Conservation (phyloP, 805 yeast species). For the Kurtzmaniella cleridarum region DNA sequence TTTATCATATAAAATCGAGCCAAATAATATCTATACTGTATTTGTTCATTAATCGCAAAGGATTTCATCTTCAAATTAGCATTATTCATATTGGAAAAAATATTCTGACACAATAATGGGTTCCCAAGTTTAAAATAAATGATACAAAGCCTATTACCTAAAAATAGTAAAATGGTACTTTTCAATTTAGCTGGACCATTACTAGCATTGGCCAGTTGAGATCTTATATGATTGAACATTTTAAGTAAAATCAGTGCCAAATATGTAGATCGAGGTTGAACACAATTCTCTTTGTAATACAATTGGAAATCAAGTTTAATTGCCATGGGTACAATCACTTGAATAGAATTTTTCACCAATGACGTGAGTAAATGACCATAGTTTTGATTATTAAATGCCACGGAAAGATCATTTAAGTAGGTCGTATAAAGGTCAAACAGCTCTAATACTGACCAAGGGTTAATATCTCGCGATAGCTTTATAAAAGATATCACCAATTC, state of each 20-base stretch:
- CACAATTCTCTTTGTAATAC: constrained; percentile 33
- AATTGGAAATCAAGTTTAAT: constrained; percentile 35
- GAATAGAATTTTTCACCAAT: constrained; percentile 32
- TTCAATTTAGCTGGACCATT: constrained; percentile 36
- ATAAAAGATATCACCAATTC: constrained; percentile 42
- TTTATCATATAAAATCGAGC: constrained; percentile 53
- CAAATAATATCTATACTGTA: constrained; percentile 49
- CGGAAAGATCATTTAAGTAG: constrained; percentile 42
- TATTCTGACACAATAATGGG: constrained; percentile 56
- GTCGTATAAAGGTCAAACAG: constrained; percentile 51
- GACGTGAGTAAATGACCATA: constrained; percentile 33
- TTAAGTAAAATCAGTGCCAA: constrained; percentile 51
- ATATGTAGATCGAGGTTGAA: constrained; percentile 43
- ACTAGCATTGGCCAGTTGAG: constrained; percentile 33
- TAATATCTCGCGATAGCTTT: constrained; percentile 41
- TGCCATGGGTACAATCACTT: constrained; percentile 41
- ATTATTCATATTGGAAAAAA: constrained; percentile 55
- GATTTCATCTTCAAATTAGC: constrained; percentile 37
- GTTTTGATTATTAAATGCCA: constrained; percentile 43
- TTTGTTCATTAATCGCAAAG: constrained; percentile 40
- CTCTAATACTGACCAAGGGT: constrained; percentile 47
- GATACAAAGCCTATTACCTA: constrained; percentile 51
- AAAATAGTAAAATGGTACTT: constrained; percentile 45
- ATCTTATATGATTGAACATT: constrained; percentile 56
- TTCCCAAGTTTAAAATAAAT: constrained; percentile 50